These are phyloP conservation scores for Cryphonectria japonica DNA, from an alignment of 2,329 filamentous ascomycete genomes.

Conservation along the genomic window DNA sequence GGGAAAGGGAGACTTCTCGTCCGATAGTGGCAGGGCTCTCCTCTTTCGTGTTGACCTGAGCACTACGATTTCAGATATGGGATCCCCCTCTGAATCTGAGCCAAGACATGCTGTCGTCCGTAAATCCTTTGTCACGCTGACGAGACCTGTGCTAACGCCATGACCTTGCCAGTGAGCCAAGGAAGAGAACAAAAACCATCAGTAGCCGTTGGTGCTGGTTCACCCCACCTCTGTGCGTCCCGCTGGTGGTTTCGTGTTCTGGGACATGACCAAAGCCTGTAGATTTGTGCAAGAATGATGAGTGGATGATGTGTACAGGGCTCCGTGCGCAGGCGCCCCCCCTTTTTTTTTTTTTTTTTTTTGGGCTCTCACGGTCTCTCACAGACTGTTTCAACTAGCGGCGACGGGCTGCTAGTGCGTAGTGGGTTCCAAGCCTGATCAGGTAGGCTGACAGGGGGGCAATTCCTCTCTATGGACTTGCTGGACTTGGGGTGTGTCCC, in stretches of 20 bases:
- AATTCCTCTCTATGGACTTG: background rate
- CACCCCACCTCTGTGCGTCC: background rate
- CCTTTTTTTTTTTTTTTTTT: background rate
- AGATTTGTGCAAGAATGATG: background rate
- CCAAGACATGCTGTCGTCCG: background rate
- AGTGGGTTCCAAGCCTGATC: background rate
- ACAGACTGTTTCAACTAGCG: slow-evolving; percentile 8
- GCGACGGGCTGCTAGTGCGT: slow-evolving; percentile 6
- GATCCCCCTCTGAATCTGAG: background rate
- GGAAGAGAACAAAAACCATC: background rate
- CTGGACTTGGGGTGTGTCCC: background rate
- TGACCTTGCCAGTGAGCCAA: background rate
- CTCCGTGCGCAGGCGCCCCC: slow-evolving; percentile 5
- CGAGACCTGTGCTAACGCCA: background rate
- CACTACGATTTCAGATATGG: background rate
- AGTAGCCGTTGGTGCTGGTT: background rate
- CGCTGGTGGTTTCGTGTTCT: background rate
- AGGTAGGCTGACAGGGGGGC: slow-evolving; percentile 3
- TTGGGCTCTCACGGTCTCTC: no score
- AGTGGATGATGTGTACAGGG: slow-evolving; percentile 3
- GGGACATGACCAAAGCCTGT: background rate
- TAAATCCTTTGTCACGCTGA: background rate
- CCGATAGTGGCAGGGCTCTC: slow-evolving; percentile 3
- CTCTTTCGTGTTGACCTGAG: background rate
- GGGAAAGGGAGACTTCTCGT: background rate